phyloP scores from a whole-genome alignment of 805 yeast species.

The Torulaspora delbrueckii region DNA sequence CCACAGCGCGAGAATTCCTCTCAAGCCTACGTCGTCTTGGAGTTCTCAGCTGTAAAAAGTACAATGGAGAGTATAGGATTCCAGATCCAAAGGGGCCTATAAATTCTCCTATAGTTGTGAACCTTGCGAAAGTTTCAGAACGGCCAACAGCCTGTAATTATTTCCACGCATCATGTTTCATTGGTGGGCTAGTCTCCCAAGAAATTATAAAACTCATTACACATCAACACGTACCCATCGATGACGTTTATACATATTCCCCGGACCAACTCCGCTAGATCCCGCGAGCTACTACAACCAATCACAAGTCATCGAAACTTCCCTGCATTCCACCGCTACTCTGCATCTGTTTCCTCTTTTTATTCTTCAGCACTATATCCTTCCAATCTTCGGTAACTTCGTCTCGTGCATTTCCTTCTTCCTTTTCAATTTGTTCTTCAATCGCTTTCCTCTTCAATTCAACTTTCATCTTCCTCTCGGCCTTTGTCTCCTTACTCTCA shows the following conservation, averaged over 20 bases:
- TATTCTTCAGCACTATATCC: conserved; percentile 61
- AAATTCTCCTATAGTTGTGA: no score
- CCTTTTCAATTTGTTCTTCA: conserved; percentile 44
- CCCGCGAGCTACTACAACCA: background rate
- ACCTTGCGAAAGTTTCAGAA: no score
- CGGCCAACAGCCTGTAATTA: background rate
- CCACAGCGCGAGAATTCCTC: background rate
- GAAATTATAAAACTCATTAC: conserved; percentile 75
- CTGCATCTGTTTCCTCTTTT: conserved; percentile 46
- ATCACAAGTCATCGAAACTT: conserved; percentile 54
- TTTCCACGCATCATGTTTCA: conserved; percentile 12
- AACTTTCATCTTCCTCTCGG: conserved; percentile 61
- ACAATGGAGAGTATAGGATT: no score
- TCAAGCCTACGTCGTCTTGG: background rate
- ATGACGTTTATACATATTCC: conserved; percentile 55
- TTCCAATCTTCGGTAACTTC: conserved; percentile 76
- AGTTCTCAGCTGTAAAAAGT: background rate
- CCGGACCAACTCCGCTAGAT: background rate
- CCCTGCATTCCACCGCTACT: conserved; percentile 44
- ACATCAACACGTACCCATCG: conserved; percentile 73
- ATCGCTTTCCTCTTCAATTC: conserved; percentile 53
- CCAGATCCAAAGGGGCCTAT: no score
- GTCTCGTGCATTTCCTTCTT: conserved; percentile 38
- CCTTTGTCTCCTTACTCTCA: conserved; percentile 56
- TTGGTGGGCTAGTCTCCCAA: conserved; percentile 85